Base-by-base conservation (phyloP, 352 stramenopile genomes). In the Phytophthora citrophthora region DNA sequence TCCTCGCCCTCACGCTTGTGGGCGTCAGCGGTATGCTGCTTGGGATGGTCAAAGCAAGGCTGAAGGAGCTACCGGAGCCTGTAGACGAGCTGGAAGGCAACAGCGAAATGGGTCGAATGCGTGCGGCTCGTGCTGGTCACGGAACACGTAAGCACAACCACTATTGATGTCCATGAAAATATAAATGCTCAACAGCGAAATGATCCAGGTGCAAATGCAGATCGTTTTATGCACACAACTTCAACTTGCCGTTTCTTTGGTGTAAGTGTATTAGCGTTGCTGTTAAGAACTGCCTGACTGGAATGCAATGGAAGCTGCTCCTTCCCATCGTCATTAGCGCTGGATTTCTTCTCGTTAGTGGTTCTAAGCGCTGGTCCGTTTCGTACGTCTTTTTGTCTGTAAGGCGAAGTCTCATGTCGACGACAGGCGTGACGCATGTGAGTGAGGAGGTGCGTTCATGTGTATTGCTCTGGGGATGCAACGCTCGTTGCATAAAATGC, bases 1-100 rank as follows among this genome's bases (percentile, higher is more conserved):
- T 91, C 44, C 67, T 94, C 44, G 76, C 83, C 40, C 70, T 94
- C 41, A 77, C 73, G 38, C 76, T 94, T 56, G 81, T 94, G 18
- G 70, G 81, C 11, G 83, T 88, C 16, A 88, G 80, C 46, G 68
- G 70, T 12, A 78, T 89, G 75, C 47, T 94, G 56, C 79, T 91
- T 45, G 78, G 76, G 69, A 93, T 90, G 78, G 83, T 92, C 52
- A 83, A 77, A 62, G 65, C 67, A 51, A 86, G 87, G 39, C 63
- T 92, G 31, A 71, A 77, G 27, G 74, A 89, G 40, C 70, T 88
- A 16, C 67, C 70, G 11, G 70, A 76, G 52, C 70, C 67, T 18
- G 45, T 75, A 20, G 74, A 79, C 34, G 69, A 75, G 23, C 61
- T 69, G 3, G 72, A 70, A 34, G 61, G 60, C n/a, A 72, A 67